A percentile compares a stretch with the other conserved stretches of the same genome.
phyloP scores from a whole-genome alignment of 2,329 filamentous ascomycete genomes.

The Colletotrichum euphorbiae region DNA sequence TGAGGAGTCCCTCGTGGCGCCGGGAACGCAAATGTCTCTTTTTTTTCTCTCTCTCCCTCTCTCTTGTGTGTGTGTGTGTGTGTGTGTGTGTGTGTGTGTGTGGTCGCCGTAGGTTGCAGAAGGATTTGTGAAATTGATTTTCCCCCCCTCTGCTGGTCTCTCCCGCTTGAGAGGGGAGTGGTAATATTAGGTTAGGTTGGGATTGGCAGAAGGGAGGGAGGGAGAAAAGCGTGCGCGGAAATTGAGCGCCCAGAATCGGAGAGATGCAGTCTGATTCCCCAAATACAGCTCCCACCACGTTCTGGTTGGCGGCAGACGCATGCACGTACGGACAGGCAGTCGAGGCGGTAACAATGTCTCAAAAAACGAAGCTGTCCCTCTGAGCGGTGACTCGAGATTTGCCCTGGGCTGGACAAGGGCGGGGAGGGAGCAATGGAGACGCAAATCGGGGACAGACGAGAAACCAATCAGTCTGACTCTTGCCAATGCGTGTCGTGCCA shows the following conservation, averaged over 20 bases:
- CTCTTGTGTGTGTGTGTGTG: background rate
- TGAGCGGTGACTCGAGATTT: slow-evolving; percentile 38
- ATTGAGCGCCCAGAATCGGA: slow-evolving; percentile 30
- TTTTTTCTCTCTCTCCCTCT: background rate
- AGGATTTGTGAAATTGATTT: slow-evolving; percentile 14
- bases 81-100: background rate
- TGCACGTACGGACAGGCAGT: slow-evolving; percentile 27
- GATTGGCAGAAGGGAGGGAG: slow-evolving; percentile 24
- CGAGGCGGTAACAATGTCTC: slow-evolving; percentile 41
- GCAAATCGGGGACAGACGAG: slow-evolving; percentile 21
- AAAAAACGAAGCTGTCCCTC: slow-evolving; percentile 24
- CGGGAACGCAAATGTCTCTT: slow-evolving; percentile 26
- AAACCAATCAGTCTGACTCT: slow-evolving; percentile 27
- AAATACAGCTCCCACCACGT: background rate
- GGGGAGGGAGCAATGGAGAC: slow-evolving; percentile 24
- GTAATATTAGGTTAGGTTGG: slow-evolving; percentile 21
- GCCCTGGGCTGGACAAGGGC: slow-evolving; percentile 13
- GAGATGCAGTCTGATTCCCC: background rate
- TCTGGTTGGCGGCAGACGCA: slow-evolving; percentile 7
- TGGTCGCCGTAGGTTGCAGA: slow-evolving; percentile 1
- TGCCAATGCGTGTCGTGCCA: slow-evolving; percentile 25
- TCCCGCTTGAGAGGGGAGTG: slow-evolving; percentile 17
- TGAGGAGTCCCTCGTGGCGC: slow-evolving; percentile 24
- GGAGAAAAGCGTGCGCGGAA: slow-evolving; percentile 27
- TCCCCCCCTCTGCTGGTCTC: background rate